A percentile compares a stretch with the other conserved stretches of the same genome.
Conservation (phyloP, 768 basidiomycete genomes). For the Coprinopsis marcescibilis region DNA sequence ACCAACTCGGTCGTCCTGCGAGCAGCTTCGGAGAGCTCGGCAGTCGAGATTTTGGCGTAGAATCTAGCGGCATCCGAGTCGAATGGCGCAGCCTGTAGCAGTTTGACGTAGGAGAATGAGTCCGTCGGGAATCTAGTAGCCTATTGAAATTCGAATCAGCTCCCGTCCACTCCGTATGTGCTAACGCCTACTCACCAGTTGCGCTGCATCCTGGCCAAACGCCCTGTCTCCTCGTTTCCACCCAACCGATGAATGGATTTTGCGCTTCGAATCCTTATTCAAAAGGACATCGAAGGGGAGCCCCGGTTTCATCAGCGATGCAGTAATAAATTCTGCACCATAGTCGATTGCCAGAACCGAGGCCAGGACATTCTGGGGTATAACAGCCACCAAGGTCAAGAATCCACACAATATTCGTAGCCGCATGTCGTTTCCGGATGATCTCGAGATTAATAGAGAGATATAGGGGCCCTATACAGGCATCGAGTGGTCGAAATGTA, state of each 20-base stretch:
- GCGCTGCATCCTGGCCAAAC: conserved; percentile 86
- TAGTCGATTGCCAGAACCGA: conserved; percentile 96
- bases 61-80: conserved; percentile 54
- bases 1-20: conserved; percentile 58
- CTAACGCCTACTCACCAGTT: conserved; percentile 55
- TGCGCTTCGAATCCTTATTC: conserved; percentile 96
- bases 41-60: conserved; percentile 50
- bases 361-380: conserved; percentile 47
- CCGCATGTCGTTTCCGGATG: conserved; percentile 26
- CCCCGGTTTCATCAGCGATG: conserved; percentile 91
- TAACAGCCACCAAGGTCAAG: conserved; percentile 31
- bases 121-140: conserved; percentile 89
- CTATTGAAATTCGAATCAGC: conserved; percentile 32
- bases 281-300: conserved; percentile 93
- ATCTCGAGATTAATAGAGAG: no score
- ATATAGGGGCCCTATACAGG: no score
- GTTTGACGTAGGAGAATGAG: conserved; percentile 81
- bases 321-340: conserved; percentile 96
- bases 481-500: no score
- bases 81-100: conserved; percentile 67
- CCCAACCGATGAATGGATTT: conserved; percentile 83
- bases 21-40: conserved; percentile 44
- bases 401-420: conserved; percentile 31
- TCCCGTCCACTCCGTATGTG: not conserved
- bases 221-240: conserved; percentile 90